Evolutionary conservation across 2,329 filamentous ascomycete genomes (phyloP).

Genomic region (Hypoxylon sp.): DNA sequence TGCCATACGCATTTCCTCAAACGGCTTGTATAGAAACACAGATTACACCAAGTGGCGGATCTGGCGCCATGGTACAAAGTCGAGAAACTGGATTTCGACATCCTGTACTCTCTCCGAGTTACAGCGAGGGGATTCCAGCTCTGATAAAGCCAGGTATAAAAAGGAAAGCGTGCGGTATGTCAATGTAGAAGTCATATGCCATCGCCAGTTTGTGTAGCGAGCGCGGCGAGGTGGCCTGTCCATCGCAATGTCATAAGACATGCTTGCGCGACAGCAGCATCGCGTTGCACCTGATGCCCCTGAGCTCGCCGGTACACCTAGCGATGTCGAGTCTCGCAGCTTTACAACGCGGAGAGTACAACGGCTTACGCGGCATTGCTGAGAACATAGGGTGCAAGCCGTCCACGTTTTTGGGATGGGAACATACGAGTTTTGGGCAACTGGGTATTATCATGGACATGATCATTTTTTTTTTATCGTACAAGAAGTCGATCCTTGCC

Average conservation of each 20-base stretch:
- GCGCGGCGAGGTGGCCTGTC: neutral
- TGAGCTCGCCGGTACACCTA: conserved; percentile 16
- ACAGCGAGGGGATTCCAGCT: neutral
- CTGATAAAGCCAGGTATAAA: neutral
- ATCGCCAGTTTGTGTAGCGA: neutral
- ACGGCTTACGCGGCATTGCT: conserved; percentile 18
- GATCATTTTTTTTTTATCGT: conserved; percentile 12
- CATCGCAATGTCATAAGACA: conserved; percentile 3
- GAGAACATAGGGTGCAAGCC: neutral
- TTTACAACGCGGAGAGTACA: conserved; percentile 3
- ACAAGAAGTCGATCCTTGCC: conserved; percentile 11
- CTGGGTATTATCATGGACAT: conserved; percentile 18
- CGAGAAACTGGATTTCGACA: conserved; percentile 3
- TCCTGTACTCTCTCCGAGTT: neutral
- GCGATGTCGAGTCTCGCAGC: conserved; percentile 7
- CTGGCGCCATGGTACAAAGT: conserved; percentile 9
- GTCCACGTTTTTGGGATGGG: neutral
- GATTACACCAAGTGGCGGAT: conserved; percentile 18
- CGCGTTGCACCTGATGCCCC: neutral
- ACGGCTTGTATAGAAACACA: conserved; percentile 10
- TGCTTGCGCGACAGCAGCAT: neutral
- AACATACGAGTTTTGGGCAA: conserved; percentile 9
- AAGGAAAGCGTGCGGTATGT: neutral
- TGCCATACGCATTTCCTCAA: neutral
- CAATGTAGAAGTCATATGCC: neutral